Base-by-base conservation (phyloP, 768 basidiomycete genomes). In the Myochromella boudieri region DNA sequence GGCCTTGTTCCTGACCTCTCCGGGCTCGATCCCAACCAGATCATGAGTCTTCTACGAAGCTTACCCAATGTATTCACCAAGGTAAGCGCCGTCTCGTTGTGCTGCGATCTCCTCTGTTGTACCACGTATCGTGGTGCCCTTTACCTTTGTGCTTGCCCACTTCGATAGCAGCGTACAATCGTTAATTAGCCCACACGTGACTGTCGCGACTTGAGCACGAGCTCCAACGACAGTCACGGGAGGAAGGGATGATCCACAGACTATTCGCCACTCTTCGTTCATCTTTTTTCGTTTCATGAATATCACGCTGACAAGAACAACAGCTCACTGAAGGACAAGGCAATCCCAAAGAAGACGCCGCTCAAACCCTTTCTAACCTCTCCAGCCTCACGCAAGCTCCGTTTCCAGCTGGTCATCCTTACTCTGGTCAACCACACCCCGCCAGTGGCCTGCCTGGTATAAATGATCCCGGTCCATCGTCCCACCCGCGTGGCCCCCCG, bases 391-490 rank as follows among this genome's bases (percentile, higher is more conserved):
- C 51, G 5, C 77, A 77, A 58, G 61, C 68, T 17, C 65, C 70
- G 6, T 64, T 70, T 37, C 51, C 49, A 15, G 42, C 53, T 6
- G 62, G 56, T 46, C 68, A 65, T 44, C 68, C 60, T 43, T 65
- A 67, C 43, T 62, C 70, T 8, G 62, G 68, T 9, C 68, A 62
- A 11, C 68, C 66, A 42, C 68, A 59, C 41, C 52, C 64, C 18
- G 59, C 58, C 15, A 58, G 52, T 53, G 76, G 72, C 1, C 58
- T 80, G 24, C 74, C 81, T 14, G 75, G 75, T 15, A 75, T 84
- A 38, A 77, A 76, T 27, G 84, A 87, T 49, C 81, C 84, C 2
- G 84, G 85, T 6, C 82, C 84, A n/a, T 85, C 84, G 3, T 82
- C 82, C 0, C 85, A 85, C 55, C 84, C 82, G 4, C 77, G 80